Conservation (phyloP, 208 protist genomes). For the Angomonas desouzai region DNA sequence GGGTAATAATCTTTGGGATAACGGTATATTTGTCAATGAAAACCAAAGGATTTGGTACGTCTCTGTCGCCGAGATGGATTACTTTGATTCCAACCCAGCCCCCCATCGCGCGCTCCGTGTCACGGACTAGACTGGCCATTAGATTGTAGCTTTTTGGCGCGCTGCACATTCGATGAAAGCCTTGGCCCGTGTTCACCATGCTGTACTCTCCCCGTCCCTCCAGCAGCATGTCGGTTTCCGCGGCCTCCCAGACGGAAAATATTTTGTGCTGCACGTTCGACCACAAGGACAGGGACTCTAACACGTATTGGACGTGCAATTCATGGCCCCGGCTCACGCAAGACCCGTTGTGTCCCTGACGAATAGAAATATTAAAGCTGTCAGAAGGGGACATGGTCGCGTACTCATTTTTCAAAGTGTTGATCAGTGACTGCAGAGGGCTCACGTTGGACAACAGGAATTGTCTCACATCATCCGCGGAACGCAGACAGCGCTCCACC, state of each 20-base stretch:
- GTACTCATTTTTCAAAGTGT: slow-evolving; percentile 63
- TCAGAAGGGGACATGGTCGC: slow-evolving; percentile 21
- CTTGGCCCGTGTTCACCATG: slow-evolving; percentile 93
- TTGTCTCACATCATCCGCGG: slow-evolving; percentile 92
- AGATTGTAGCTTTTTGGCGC: slow-evolving; percentile 76
- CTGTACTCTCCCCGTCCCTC: slow-evolving; percentile 50
- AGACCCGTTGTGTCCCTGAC: slow-evolving; percentile 60
- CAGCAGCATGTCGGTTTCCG: slow-evolving; percentile 92
- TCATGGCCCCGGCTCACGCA: slow-evolving; percentile 94
- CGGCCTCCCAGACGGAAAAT: slow-evolving; percentile 92
- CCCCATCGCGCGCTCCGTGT: slow-evolving; percentile 75
- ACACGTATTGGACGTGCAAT: slow-evolving; percentile 93
- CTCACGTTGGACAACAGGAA: slow-evolving; percentile 84
- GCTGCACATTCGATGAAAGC: slow-evolving; percentile 92
- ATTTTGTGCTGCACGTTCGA: slow-evolving; percentile 90
- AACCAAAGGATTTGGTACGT: slow-evolving; percentile 97
- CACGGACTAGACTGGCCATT: slow-evolving; percentile 80
- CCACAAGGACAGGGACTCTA: slow-evolving; percentile 96
- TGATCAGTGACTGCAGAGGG: slow-evolving; percentile 59
- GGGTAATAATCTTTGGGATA: slow-evolving; percentile 91
- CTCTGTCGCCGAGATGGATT: slow-evolving; percentile 96
- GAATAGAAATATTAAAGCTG: slow-evolving; percentile 45
- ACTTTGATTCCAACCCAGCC: slow-evolving; percentile 96
- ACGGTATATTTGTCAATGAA: slow-evolving; percentile 99
- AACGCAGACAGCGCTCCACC: slow-evolving; percentile 89